Evolutionary conservation across 202 grass and related monocot genomes (phyloP).

Genomic region (Miscanthus sacchariflorus): DNA sequence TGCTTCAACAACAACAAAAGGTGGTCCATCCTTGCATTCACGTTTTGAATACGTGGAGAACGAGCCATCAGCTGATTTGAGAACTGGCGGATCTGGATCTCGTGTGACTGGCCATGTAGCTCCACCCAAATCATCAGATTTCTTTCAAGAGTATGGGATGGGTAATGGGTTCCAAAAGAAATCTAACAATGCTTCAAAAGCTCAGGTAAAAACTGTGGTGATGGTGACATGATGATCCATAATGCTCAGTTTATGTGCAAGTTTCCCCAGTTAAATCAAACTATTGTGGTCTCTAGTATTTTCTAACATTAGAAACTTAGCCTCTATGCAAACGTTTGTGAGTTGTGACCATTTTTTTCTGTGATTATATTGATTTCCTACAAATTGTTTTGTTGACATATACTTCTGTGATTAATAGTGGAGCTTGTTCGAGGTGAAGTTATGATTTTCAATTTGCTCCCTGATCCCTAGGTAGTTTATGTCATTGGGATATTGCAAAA

Average conservation of each 20-base stretch:
- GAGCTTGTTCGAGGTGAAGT: neutral
- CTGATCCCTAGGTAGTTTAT: neutral
- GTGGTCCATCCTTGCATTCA: slow-evolving; percentile 59
- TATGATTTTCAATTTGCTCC: neutral
- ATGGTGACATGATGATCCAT: neutral
- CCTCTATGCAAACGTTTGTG: slow-evolving; percentile 12
- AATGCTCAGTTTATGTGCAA: neutral
- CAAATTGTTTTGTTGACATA: neutral
- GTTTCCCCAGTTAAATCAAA: neutral
- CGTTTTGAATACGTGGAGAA: slow-evolving; percentile 79
- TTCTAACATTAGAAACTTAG: neutral
- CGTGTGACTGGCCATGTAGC: slow-evolving; percentile 66
- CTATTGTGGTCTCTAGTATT: neutral
- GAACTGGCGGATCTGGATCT: slow-evolving; percentile 54
- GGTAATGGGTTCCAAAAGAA: slow-evolving; percentile 80
- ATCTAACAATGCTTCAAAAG: slow-evolving; percentile 61
- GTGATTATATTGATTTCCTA: neutral
- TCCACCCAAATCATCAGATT: slow-evolving; percentile 74
- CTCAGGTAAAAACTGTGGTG: slow-evolving; percentile 58
- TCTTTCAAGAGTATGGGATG: slow-evolving; percentile 88
- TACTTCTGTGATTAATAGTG: neutral
- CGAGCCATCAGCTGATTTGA: slow-evolving; percentile 51
- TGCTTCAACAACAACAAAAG: slow-evolving; percentile 48
- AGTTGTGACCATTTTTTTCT: neutral
- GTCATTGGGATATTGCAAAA: neutral